Conservation (phyloP, 176 grass and related monocot species). For the Musa schizocarpa region DNA sequence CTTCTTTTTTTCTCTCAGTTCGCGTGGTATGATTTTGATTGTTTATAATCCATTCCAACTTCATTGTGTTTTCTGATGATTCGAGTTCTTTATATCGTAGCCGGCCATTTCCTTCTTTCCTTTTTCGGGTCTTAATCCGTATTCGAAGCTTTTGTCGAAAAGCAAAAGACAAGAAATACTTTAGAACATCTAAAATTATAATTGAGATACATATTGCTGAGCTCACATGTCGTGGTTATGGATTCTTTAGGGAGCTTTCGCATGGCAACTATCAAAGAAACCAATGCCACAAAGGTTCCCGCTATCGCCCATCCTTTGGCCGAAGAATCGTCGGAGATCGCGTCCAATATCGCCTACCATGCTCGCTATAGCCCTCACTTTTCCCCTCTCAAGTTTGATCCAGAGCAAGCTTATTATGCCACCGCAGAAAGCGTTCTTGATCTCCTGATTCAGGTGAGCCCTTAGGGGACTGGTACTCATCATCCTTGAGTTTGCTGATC, state of each 20-base stretch:
- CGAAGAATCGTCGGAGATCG: conserved; percentile 52
- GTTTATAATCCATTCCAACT: neutral
- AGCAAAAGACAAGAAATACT: too few species aligned
- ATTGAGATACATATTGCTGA: neutral
- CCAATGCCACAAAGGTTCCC: conserved; percentile 41
- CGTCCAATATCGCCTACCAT: conserved; percentile 76
- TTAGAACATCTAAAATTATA: too few species aligned
- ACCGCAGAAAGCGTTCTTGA: conserved; percentile 84
- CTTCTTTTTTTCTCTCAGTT: neutral
- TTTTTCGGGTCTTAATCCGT: too few species aligned
- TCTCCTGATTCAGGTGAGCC: conserved; percentile 62
- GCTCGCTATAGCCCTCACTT: conserved; percentile 73
- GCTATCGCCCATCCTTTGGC: conserved; percentile 52
- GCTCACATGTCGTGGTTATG: neutral
- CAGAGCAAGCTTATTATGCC: conserved; percentile 84
- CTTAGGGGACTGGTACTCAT: neutral
- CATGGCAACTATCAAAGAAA: conserved; percentile 26
- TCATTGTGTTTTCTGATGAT: too few species aligned
- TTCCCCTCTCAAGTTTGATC: conserved; percentile 64
- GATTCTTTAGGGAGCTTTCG: neutral
- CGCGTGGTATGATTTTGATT: neutral
- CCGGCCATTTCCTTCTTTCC: too few species aligned
- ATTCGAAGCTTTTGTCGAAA: too few species aligned
- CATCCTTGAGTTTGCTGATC: neutral
- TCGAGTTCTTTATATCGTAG: too few species aligned